Conservation (phyloP, 176 grass and related monocot species). For the Otatea glauca region DNA sequence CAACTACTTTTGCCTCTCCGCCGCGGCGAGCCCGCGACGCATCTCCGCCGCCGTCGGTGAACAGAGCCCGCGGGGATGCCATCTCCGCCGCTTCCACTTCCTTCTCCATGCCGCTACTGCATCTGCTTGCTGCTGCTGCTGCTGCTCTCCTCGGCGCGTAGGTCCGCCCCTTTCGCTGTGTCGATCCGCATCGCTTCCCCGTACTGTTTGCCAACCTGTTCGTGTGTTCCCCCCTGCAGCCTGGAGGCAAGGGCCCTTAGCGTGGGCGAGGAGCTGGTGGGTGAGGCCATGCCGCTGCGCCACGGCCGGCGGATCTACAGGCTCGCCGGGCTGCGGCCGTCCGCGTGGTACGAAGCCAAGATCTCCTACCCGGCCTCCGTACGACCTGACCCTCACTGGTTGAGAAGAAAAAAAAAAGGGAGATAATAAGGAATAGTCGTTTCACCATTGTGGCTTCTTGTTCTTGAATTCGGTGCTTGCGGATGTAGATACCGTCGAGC, state of each 20-base stretch:
- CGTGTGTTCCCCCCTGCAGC: slow-evolving; percentile 33
- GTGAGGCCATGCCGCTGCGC: slow-evolving; percentile 62
- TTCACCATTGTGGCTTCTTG: background rate
- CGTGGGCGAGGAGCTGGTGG: slow-evolving; percentile 64
- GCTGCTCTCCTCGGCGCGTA: too few species aligned
- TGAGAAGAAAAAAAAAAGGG: background rate
- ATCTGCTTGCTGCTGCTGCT: too few species aligned
- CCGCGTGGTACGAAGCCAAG: slow-evolving; percentile 89
- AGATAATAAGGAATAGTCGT: background rate
- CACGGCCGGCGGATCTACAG: slow-evolving; percentile 60
- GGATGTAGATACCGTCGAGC: slow-evolving; percentile 71
- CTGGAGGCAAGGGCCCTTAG: slow-evolving; percentile 47
- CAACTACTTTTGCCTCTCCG: too few species aligned
- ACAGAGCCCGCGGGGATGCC: too few species aligned
- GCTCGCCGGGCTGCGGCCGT: slow-evolving; percentile 53
- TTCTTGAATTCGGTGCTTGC: background rate
- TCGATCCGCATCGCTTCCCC: background rate
- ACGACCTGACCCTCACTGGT: slow-evolving; percentile 36
- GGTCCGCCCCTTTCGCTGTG: too few species aligned
- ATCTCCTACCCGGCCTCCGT: slow-evolving; percentile 93
- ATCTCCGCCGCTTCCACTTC: too few species aligned
- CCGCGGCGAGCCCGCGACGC: too few species aligned
- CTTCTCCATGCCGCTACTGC: too few species aligned
- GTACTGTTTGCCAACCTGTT: background rate
- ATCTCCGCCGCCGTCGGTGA: too few species aligned